Conservation (phyloP, 208 protist species). For the Leishmania mexicana region DNA sequence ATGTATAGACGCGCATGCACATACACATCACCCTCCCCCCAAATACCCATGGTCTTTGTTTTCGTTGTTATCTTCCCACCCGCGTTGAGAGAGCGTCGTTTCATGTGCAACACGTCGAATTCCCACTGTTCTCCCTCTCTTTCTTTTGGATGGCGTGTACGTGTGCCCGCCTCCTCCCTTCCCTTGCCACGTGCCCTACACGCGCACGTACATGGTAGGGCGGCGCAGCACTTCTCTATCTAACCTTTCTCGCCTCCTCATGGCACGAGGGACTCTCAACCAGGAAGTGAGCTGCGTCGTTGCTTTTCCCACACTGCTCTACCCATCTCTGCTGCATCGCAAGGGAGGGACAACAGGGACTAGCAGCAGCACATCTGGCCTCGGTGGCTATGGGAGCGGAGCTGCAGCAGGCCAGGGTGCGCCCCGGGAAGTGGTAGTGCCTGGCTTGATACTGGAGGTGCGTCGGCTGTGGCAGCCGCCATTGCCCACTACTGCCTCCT, state of each 20-base stretch:
- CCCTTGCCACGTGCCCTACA: background rate
- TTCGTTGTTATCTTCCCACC: background rate
- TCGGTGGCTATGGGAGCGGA: background rate
- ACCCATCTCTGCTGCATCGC: slow-evolving; percentile 25
- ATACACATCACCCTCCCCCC: background rate
- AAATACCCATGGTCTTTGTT: background rate
- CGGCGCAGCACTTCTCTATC: background rate
- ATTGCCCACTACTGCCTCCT: background rate
- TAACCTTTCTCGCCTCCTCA: background rate
- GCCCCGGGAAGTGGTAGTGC: slow-evolving; percentile 5
- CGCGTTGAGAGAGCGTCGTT: background rate
- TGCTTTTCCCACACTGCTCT: slow-evolving; percentile 10
- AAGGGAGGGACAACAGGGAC: slow-evolving; percentile 4
- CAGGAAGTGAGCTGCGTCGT: slow-evolving; percentile 29
- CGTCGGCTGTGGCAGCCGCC: slow-evolving; percentile 56
- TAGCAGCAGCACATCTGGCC: background rate
- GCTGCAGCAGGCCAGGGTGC: slow-evolving; percentile 3
- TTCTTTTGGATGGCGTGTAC: background rate
- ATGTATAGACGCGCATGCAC: background rate
- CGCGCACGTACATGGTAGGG: background rate
- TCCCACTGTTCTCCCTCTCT: background rate
- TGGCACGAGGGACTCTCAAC: slow-evolving; percentile 2
- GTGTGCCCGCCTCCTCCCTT: background rate
- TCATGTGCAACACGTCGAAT: background rate
- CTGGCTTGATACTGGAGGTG: slow-evolving; percentile 65